Evolutionary conservation across 2,329 filamentous ascomycete species (phyloP), one percentile per base, ranked within the genome.

Genomic region (Dactylellina drechsleri): DNA sequence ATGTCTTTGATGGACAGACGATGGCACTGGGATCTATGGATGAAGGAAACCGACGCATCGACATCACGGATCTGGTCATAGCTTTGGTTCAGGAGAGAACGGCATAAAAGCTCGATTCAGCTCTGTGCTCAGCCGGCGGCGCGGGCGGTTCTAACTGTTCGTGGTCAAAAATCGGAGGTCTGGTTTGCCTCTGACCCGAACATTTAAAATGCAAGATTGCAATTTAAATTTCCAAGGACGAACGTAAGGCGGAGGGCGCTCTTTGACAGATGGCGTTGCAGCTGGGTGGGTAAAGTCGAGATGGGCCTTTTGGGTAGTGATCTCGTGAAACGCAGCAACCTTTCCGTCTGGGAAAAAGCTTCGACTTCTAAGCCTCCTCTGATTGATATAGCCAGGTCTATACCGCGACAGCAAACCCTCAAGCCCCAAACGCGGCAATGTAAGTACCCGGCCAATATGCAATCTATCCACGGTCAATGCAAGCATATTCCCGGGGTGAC

Each of bases 261-360:
- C 28, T 20, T 61, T 49, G 43, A 70, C 43, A 52, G 50, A 45
- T 52, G 28, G 31, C 28, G 57, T 70, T 20, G 43, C 66, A 45
- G 53, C 49, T 71, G 43, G 52, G 53, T 52, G 52, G 59, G 64
- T 59, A 31, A 53, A 47, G 20, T 40, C 18, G 13, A 10, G 36
- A 43, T 36, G 16, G 54, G 6, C 10, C 6, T 36, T 36, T 36
- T 36, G 31, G 31, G 31, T 36, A 36, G 31, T 10, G 31, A 54
- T 58, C 47, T 72, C 45, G 68, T 74, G 68, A 74, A 74, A 74
- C 68, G 28, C 61, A 36, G 31, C 10, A 36, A 36, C 31, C 31
- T 36, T 36, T 36, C 31, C 31, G 31, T 36, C 31, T 36, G 31
- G 31, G 31, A 26, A 31, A 61, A 66, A 52, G 53, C 60, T 72